These are phyloP conservation scores for Gracilaria caudata DNA, from an alignment of 23 red algal species.

Conservation along the genomic window DNA sequence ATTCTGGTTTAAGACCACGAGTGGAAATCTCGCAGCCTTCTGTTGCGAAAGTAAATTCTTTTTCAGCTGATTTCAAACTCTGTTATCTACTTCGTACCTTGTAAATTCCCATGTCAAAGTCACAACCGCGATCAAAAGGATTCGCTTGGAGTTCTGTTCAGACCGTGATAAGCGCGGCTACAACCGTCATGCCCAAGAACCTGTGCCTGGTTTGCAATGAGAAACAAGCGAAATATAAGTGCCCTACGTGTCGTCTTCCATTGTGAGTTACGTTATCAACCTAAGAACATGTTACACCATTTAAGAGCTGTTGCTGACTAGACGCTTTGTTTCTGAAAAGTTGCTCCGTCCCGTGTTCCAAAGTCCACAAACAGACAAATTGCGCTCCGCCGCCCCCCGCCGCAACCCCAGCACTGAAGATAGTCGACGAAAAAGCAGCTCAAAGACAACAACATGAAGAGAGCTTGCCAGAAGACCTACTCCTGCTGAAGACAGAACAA, in stretches of 20 bases:
- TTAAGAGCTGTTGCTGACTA: neutral
- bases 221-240: conserved; percentile 53
- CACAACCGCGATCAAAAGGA: too few relatives aligned
- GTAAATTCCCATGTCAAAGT: too few relatives aligned
- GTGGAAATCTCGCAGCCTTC: too few relatives aligned
- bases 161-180: neutral
- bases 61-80: too few relatives aligned
- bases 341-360: conserved; percentile 60
- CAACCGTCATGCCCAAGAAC: conserved; percentile 7
- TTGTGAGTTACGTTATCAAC: conserved; percentile 41
- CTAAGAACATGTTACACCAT: neutral
- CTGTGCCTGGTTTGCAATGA: conserved; percentile 53
- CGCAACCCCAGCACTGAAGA: conserved; percentile 2
- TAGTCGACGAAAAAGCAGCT: conserved; percentile 4
- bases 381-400: conserved; percentile 14
- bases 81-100: too few relatives aligned
- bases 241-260: conserved; percentile 59
- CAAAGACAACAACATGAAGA: conserved; percentile 21
- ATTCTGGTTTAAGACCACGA: too few relatives aligned
- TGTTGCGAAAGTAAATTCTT: too few relatives aligned
- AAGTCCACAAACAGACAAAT: conserved; percentile 38
- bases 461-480: neutral
- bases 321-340: neutral
- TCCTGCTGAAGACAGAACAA: conserved; percentile 45
- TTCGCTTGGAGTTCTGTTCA: too few relatives aligned